Base-by-base conservation (phyloP, 192 early-diverging fungal species). In the Geranomyces michiganensis region DNA sequence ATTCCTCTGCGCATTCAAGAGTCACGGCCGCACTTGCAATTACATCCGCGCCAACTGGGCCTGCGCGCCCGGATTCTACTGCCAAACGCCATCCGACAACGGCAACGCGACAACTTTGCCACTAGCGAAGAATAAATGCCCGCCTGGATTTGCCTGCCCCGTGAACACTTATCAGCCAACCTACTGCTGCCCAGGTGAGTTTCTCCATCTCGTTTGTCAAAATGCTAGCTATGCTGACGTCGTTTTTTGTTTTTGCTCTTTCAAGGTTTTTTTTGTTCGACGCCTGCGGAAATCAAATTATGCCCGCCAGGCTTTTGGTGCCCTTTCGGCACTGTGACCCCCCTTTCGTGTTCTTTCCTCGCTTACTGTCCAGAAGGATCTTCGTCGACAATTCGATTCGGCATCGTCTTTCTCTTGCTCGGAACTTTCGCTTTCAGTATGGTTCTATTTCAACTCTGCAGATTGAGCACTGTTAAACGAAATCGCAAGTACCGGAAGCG, bases 251-350 rank as follows among this genome's bases (percentile, higher is more conserved):
- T 41, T 41, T 41, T 41, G 36, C 36, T 41, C 36, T 41, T 10
- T 41, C 36, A 41, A 41, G 86, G 88, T 7, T 87, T 81, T 63
- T 85, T 82, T 43, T 89, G 89, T 66, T 81, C 81, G 5, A 70
- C 82, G 24, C 78, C 81, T 2, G 77, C 65, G 13, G 71, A 74
- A 1, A 73, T 87, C 48, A 55, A 62, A 5, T 8, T 79, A 8
- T 90, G 89, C 65, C 86, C 88, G 0, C 55, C 73, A 24, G 85
- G 79, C 21, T 65, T 71, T 55, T 90, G 77, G 73, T 90, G 85
- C 49, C 83, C 80, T 4, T 67, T 76, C 1, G 87, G 84, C 59
- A 80, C 84, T 3, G 81, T 76, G 8, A 33, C 7, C 6, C 80
- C 80, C 0, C 14, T 45, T 45, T 14, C 27, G 14, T 82, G 81